Percentiles rank a stretch among this genome's conserved stretches.
These are phyloP conservation scores for Pseudodiploospora longispora DNA, from an alignment of 2,329 filamentous ascomycete species.

Conservation along the genomic window DNA sequence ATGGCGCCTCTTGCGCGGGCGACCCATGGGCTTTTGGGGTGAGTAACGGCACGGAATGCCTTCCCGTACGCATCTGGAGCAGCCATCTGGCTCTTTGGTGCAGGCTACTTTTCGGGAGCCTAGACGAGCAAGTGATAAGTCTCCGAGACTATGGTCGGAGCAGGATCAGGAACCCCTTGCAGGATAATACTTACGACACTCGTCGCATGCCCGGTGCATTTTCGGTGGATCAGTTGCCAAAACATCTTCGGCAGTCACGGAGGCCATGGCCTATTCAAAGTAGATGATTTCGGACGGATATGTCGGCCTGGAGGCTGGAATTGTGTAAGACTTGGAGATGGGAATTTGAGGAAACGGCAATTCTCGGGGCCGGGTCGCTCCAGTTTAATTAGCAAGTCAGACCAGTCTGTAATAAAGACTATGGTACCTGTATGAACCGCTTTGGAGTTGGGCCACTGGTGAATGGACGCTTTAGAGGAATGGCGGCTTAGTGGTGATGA, in stretches of 20 bases:
- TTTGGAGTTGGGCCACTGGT: too few species aligned
- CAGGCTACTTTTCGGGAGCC: constrained; percentile 58
- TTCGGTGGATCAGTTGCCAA: constrained; percentile 25
- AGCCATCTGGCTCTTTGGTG: constrained; percentile 53
- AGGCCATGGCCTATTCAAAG: constrained; percentile 13
- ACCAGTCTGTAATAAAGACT: too few species aligned
- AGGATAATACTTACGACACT: constrained; percentile 47
- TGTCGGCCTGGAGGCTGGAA: too few species aligned
- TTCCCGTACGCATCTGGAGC: constrained; percentile 50
- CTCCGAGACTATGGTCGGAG: constrained; percentile 12
- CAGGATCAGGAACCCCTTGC: background rate
- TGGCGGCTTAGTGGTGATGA: too few species aligned
- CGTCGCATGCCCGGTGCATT: constrained; percentile 55
- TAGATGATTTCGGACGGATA: too few species aligned
- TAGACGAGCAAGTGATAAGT: constrained; percentile 25
- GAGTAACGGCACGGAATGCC: constrained; percentile 53
- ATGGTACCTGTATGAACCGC: too few species aligned
- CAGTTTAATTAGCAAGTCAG: too few species aligned
- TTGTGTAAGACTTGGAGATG: too few species aligned
- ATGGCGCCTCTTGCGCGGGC: constrained; percentile 49
- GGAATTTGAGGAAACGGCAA: too few species aligned
- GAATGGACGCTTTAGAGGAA: too few species aligned
- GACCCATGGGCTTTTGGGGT: constrained; percentile 57
- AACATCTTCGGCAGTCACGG: constrained; percentile 8
- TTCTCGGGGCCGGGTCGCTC: too few species aligned